Evolutionary conservation across 2,329 filamentous ascomycete species (phyloP).

Genomic region (Paraphaeosphaeria sporulosa): DNA sequence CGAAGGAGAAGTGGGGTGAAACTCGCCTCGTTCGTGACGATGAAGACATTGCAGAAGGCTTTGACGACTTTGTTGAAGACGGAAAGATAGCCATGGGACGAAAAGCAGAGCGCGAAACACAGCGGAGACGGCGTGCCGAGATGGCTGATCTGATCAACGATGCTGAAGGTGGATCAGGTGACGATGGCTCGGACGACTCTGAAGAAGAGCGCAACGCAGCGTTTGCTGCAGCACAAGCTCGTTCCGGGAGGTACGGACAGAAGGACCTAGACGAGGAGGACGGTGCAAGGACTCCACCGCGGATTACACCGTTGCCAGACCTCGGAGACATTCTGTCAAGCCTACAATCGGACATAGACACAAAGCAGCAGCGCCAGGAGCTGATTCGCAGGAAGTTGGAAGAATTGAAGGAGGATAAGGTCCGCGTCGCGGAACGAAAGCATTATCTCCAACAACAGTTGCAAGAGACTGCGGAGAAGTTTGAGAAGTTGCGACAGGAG

Average conservation of each 20-base stretch:
- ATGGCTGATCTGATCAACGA: slow-evolving; percentile 85
- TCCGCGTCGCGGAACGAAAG: slow-evolving; percentile 73
- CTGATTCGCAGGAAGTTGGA: slow-evolving; percentile 69
- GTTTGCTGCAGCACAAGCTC: slow-evolving; percentile 86
- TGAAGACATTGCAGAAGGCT: slow-evolving; percentile 91
- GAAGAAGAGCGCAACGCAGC: slow-evolving; percentile 73
- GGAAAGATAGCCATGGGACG: slow-evolving; percentile 79
- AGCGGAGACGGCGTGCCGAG: slow-evolving; percentile 71
- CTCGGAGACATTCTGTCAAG: slow-evolving; percentile 71
- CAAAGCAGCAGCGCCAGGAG: slow-evolving; percentile 67
- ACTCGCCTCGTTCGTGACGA: slow-evolving; percentile 83
- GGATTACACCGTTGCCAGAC: slow-evolving; percentile 79
- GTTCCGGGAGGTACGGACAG: slow-evolving; percentile 80
- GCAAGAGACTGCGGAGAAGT: slow-evolving; percentile 79
- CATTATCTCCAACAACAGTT: slow-evolving; percentile 81
- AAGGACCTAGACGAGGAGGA: slow-evolving; percentile 53
- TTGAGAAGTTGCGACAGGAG: slow-evolving; percentile 64
- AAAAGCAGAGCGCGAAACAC: slow-evolving; percentile 77
- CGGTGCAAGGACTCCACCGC: slow-evolving; percentile 69
- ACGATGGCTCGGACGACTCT: slow-evolving; percentile 73
- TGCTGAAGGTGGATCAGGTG: slow-evolving; percentile 75
- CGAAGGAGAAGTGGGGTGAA: slow-evolving; percentile 69
- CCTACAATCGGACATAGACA: slow-evolving; percentile 67
- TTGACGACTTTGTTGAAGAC: slow-evolving; percentile 90
- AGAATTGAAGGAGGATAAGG: slow-evolving; percentile 72